phyloP scores from a whole-genome alignment of 139 green algal species.

The Dunaliella sp. region DNA sequence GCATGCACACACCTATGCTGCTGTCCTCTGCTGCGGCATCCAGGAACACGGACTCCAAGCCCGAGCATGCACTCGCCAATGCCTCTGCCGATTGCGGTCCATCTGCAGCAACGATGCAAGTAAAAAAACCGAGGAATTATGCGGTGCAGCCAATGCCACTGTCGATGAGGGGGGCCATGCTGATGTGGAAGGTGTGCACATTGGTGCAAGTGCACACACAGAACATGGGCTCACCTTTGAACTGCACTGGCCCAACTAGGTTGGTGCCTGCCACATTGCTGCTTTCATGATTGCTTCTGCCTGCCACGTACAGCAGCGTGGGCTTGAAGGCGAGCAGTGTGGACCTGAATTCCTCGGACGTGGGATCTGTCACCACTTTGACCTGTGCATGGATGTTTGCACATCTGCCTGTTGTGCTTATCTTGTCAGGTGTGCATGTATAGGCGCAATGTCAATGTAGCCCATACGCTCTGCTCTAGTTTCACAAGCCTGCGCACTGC shows the following conservation, averaged over 20 bases:
- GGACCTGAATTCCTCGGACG: slow-evolving; percentile 37
- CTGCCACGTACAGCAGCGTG: slow-evolving; percentile 59
- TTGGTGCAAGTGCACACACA: not conserved
- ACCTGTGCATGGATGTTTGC: slow-evolving; percentile 45
- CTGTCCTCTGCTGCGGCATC: slow-evolving; percentile 35
- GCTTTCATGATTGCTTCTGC: slow-evolving; percentile 11
- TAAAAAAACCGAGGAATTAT: not conserved
- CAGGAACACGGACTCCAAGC: slow-evolving; percentile 44
- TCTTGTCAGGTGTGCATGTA: too few species aligned
- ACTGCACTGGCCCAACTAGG: slow-evolving; percentile 18
- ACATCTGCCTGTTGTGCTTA: too few species aligned
- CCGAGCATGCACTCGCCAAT: slow-evolving; percentile 8
- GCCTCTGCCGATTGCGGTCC: not conserved
- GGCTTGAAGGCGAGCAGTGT: slow-evolving; percentile 42
- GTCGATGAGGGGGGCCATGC: too few species aligned
- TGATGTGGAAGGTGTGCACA: too few species aligned
- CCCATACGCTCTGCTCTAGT: too few species aligned
- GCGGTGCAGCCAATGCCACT: not conserved
- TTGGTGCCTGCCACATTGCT: not conserved
- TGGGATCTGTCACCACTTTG: slow-evolving; percentile 41
- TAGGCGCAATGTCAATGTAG: too few species aligned
- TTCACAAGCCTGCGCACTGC: too few species aligned
- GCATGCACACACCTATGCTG: not conserved
- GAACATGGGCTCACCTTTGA: slow-evolving; percentile 23
- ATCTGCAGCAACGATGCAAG: too few species aligned